Conservation (phyloP, 768 basidiomycete species). For the Pleurotus pulmonarius region DNA sequence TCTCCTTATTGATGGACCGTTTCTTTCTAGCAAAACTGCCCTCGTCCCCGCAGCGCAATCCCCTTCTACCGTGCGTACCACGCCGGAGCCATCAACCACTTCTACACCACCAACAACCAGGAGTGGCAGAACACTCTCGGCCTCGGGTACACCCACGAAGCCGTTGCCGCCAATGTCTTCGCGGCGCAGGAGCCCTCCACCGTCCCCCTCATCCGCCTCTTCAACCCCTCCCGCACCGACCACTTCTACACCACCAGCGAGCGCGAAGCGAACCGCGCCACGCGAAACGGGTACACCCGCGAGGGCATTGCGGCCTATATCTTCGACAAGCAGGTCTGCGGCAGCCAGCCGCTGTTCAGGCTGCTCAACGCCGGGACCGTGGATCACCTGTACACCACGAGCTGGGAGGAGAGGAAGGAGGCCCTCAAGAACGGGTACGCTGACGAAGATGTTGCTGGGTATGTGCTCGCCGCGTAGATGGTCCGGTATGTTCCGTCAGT, state of each 20-base stretch:
- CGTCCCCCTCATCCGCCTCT: background rate
- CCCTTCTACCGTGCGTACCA: too few relatives aligned
- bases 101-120: too few relatives aligned
- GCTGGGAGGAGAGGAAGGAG: background rate
- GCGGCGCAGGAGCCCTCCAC: background rate
- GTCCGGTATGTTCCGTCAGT: too few relatives aligned
- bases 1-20: too few relatives aligned
- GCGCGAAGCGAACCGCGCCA: too few relatives aligned
- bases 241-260: too few relatives aligned
- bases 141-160: too few relatives aligned
- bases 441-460: background rate
- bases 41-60: too few relatives aligned
- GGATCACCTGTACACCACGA: constrained; percentile 4
- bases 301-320: background rate
- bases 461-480: constrained; percentile 5
- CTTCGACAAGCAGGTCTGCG: background rate
- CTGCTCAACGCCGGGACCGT: background rate
- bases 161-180: too few relatives aligned
- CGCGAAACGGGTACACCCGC: background rate
- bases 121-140: too few relatives aligned
- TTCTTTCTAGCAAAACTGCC: too few relatives aligned
- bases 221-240: background rate
- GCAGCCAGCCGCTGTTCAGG: background rate
- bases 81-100: too few relatives aligned
- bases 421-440: background rate